Evolutionary conservation across 495 filamentous ascomycete genomes (phyloP).

Genomic region (Daldinia caldariorum): DNA sequence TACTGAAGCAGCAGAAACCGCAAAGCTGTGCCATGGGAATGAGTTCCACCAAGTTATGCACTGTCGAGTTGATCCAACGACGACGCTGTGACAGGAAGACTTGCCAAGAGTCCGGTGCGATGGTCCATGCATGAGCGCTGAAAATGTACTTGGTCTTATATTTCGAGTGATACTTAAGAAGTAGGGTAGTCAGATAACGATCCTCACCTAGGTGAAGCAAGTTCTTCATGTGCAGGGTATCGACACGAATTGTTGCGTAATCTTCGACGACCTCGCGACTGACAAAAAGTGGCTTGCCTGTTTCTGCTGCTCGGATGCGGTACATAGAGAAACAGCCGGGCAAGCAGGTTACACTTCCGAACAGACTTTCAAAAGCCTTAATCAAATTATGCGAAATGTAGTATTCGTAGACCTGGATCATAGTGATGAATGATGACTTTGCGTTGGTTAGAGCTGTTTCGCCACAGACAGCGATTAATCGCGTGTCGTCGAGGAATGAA

Average conservation of each 20-base stretch:
- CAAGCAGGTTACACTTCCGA: slow-evolving; percentile 96
- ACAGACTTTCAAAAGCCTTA: slow-evolving; percentile 98
- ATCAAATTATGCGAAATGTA: slow-evolving; percentile 98
- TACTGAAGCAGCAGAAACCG: slow-evolving; percentile 99
- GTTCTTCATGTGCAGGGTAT: slow-evolving; percentile 99
- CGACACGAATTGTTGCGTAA: slow-evolving; percentile 92
- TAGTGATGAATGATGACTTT: slow-evolving; percentile 90
- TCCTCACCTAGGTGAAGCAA: slow-evolving; percentile 94
- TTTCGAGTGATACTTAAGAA: slow-evolving; percentile 89
- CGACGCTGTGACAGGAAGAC: slow-evolving; percentile 98
- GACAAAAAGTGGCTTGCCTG: slow-evolving; percentile 94
- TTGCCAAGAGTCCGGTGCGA: slow-evolving; percentile 90
- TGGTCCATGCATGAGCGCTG: slow-evolving; percentile 91
- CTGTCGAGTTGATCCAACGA: slow-evolving; percentile 99
- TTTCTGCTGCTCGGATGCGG: slow-evolving; percentile 91
- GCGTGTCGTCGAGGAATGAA: slow-evolving; percentile 88
- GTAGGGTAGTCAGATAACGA: slow-evolving; percentile 93
- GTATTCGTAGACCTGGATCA: slow-evolving; percentile 99
- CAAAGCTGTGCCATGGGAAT: slow-evolving; percentile 93
- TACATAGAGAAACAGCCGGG: slow-evolving; percentile 99
- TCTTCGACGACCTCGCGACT: slow-evolving; percentile 86
- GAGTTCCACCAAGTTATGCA: slow-evolving; percentile 97
- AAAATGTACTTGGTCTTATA: slow-evolving; percentile 99
- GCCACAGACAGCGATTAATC: slow-evolving; percentile 91
- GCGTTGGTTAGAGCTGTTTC: slow-evolving; percentile 94